Base-by-base conservation (phyloP, 139 green algal genomes). In the Tetradesmus lagerheimii region DNA sequence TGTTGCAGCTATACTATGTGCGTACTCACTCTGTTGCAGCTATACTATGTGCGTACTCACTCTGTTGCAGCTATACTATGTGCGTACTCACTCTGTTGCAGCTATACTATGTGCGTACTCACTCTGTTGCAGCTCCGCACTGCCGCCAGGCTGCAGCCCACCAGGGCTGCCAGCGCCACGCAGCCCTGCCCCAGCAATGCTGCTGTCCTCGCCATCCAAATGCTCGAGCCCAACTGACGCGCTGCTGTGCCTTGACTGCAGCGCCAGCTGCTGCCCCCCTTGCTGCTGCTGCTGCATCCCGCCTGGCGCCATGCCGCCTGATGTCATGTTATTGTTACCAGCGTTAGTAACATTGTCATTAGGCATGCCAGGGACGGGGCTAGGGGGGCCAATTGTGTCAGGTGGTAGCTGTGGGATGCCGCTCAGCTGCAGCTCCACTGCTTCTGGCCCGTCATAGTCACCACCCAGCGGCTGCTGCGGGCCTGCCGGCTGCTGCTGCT, bases 361-460 rank as follows among this genome's bases (percentile, higher is more conserved):
- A 27, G 23, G 23, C 57, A 71, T 80, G 82, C 53, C 64, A 38
- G 23, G 81, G 18, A 50, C 18, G 27, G 64, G 62, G 62, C 78
- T 84, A 25, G 39, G 39, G 8, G 83, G 83, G 5, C 15, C 64
- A 1, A 88, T 4, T 31, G 83, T 88, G 64, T 88, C 25, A 41
- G 83, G 62, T 2, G 64, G 83, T 27, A 88, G 64, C 15, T 88
- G 23, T 15, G 83, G 83, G 45, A 88, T 66, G 34, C 83, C 83
- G 38, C 62, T 80, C 2, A 88, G 5, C 29, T 27, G 29, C 20
- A 66, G 31, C 18, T 88, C 83, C 12, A 31, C 62, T 43, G 62
- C 83, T 29, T 57, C 38, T 27, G 83, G 64, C 4, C 41, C 83
- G 16, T 88, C 83, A 80, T 88, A 88, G 25, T 88, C 83, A 27